Percentiles rank a stretch among this genome's conserved stretches.
These are phyloP conservation scores for Hericium coralloides DNA, from an alignment of 768 basidiomycete species.

Conservation along the genomic window DNA sequence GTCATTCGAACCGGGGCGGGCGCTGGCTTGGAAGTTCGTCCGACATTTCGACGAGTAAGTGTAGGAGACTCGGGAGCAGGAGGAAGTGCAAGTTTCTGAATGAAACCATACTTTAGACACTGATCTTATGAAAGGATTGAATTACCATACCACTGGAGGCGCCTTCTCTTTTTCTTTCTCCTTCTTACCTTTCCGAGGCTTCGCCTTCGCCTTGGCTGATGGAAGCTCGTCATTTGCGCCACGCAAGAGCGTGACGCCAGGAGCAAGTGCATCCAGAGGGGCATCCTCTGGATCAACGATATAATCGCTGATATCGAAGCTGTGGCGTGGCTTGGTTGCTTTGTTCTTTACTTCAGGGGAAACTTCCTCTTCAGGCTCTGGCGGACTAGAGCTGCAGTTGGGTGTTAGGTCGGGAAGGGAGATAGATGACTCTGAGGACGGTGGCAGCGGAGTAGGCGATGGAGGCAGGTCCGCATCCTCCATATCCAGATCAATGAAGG, in stretches of 20 bases:
- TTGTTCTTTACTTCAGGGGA: background rate
- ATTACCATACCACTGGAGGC: background rate
- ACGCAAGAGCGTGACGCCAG: slow-evolving; percentile 12
- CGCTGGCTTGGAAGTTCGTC: background rate
- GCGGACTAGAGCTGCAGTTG: slow-evolving; percentile 17
- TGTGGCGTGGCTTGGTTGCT: background rate
- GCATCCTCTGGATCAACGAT: slow-evolving; percentile 13
- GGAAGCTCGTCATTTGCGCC: background rate
- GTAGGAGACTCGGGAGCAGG: slow-evolving; percentile 13
- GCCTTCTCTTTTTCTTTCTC: slow-evolving; percentile 2
- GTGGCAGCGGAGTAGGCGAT: slow-evolving; percentile 8
- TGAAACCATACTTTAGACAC: background rate
- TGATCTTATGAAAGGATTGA: background rate
- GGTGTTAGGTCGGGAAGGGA: slow-evolving; percentile 15
- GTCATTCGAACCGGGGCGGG: background rate
- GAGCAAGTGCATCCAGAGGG: slow-evolving; percentile 13
- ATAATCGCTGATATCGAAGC: slow-evolving; percentile 11
- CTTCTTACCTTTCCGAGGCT: slow-evolving; percentile 13
- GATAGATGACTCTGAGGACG: slow-evolving; percentile 8
- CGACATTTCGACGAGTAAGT: slow-evolving; percentile 6
- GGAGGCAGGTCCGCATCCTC: slow-evolving; percentile 8
- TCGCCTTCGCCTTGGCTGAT: slow-evolving; percentile 6
- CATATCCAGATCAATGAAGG: background rate
- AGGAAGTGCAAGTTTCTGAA: slow-evolving; percentile 9
- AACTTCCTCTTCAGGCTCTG: slow-evolving; percentile 7